Evolutionary conservation across 441 rosid genomes (phyloP).

Genomic region (Erodium moschatum): DNA sequence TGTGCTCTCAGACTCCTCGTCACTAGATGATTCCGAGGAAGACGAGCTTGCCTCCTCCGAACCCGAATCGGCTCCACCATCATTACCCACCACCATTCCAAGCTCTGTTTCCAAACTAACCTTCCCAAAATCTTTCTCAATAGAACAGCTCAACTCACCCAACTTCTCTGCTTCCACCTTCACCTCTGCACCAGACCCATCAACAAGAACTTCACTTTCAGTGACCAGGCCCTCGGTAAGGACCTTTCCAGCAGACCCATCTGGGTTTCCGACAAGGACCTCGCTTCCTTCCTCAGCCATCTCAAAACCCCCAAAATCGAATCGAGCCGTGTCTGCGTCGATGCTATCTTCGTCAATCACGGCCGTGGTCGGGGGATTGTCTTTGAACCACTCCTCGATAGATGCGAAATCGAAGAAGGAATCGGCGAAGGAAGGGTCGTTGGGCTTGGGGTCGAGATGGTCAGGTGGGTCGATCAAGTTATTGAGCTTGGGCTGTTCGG

Average conservation of each 20-base stretch:
- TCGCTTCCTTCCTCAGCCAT: constrained; percentile 27
- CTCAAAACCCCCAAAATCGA: constrained; percentile 27
- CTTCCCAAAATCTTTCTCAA: constrained; percentile 45
- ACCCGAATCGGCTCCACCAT: constrained; percentile 26
- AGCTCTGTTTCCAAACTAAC: constrained; percentile 31
- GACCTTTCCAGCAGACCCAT: constrained; percentile 15
- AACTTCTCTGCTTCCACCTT: constrained; percentile 25
- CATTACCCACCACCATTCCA: constrained; percentile 4
- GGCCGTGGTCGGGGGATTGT: constrained; percentile 19
- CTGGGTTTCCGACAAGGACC: constrained; percentile 18
- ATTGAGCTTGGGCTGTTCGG: constrained; percentile 31
- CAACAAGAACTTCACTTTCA: constrained; percentile 18
- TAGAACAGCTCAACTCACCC: constrained; percentile 30
- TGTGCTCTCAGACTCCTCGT: constrained; percentile 3
- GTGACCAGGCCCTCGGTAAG: constrained; percentile 5
- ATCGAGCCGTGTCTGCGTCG: too few relatives aligned
- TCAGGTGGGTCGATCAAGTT: constrained; percentile 26
- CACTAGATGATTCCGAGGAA: constrained; percentile 25
- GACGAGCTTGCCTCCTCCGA: constrained; percentile 30
- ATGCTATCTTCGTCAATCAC: constrained; percentile 9
- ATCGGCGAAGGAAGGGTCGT: constrained; percentile 35
- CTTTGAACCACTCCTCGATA: constrained; percentile 42
- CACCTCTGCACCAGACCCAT: constrained; percentile 26
- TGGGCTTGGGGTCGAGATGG: constrained; percentile 23
- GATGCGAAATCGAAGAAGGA: constrained; percentile 58